Evolutionary conservation across 495 filamentous ascomycete species (phyloP).

Genomic region (Aspergillus sclerotioniger): DNA sequence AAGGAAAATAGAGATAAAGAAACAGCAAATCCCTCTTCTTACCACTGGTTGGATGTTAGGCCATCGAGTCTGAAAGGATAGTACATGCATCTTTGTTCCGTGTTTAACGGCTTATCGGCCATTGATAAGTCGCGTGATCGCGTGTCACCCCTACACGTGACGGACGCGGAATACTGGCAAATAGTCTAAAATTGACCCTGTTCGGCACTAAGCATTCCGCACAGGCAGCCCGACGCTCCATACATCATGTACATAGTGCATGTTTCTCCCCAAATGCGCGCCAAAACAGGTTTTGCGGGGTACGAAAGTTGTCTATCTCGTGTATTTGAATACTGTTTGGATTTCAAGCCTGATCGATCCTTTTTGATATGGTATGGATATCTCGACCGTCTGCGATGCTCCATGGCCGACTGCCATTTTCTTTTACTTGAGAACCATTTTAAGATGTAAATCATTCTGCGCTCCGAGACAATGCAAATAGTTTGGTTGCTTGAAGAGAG

Average conservation of each 20-base stretch:
- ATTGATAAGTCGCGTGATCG: constrained; percentile 9
- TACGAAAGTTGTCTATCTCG: too few species aligned
- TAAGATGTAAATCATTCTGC: neutral
- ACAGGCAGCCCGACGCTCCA: too few species aligned
- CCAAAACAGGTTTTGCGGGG: too few species aligned
- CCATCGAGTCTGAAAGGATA: neutral
- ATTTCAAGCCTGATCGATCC: too few species aligned
- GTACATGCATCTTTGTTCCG: neutral
- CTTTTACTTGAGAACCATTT: neutral
- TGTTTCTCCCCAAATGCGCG: neutral
- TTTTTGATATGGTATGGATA: too few species aligned
- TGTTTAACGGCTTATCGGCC: constrained; percentile 9
- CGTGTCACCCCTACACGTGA: constrained; percentile 4
- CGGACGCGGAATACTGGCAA: constrained; percentile 1
- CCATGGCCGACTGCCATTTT: too few species aligned
- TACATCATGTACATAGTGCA: neutral
- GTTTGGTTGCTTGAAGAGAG: neutral
- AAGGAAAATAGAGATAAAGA: neutral
- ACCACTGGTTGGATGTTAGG: neutral
- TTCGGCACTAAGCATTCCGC: too few species aligned
- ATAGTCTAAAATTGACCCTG: too few species aligned
- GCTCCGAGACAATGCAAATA: neutral
- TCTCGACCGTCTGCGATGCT: too few species aligned
- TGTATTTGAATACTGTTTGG: too few species aligned
- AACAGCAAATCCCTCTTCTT: neutral